Evolutionary conservation across 371 early-diverging fungal genomes (phyloP), one percentile per base, ranked within the genome.

Genomic region (Lichtheimia ornata): DNA sequence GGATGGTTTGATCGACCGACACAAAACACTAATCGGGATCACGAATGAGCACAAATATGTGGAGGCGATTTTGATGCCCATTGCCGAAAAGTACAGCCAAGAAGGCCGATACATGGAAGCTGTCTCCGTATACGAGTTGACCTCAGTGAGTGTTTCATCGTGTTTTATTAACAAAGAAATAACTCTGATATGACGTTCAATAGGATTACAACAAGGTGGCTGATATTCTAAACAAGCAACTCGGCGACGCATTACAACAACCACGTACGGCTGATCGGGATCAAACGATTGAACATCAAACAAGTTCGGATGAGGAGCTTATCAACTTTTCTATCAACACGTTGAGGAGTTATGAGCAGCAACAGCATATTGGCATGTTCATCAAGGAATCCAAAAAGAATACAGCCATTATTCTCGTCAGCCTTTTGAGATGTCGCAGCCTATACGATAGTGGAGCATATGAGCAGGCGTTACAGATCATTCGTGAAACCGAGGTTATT

Each of bases 181-280:
- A 42, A 24, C 1, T 35, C n/a, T 20, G 20, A 51, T 4, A 50
- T 55, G 15, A 30, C 22, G 14, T 40, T 50, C 1, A 20, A 14
- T 41, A 58, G 69, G 88, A 94, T 49, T 92, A 90, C 66, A 87
- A 91, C 69, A 80, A 73, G 5, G 94, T 95, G 20, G 72, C 93
- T 2, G 79, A 79, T 42, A 81, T 94, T n/a, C 63, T 96, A 65
- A 86, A 84, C 65, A 82, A 84, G 61, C 87, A 91, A 66, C 71
- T 96, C 44, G 90, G 91, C 47, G 51, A 56, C 52, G 57, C 53
- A 20, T 47, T 65, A 30, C 68, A 61, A 22, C 68, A 60, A 40
- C 60, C 59, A 6, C 12, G 44, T 18, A 45, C 56, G 22, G 54
- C 54, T 27, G 28, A 28, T 15, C 27, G 14, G 24, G 28, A 54